Evolutionary conservation across 495 filamentous ascomycete species (phyloP).

Genomic region (Penicillium angulare): DNA sequence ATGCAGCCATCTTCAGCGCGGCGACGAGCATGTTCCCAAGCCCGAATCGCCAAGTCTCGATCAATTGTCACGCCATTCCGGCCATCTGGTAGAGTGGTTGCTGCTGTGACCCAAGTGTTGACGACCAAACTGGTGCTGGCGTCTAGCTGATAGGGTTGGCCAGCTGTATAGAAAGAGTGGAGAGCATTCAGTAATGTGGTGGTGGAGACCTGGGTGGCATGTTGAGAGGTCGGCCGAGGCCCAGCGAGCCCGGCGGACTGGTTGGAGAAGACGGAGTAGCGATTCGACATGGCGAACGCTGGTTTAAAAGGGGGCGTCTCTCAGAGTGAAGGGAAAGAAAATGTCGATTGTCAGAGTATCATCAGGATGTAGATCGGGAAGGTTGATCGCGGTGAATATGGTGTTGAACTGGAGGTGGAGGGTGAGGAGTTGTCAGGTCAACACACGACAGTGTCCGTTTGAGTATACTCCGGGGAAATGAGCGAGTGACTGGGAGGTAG

Average conservation of each 20-base stretch:
- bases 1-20: conserved; percentile 96
- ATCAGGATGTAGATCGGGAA: conserved; percentile 4
- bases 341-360: conserved; percentile 9
- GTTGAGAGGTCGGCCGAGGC: conserved; percentile 59
- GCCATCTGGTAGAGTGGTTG: conserved; percentile 62
- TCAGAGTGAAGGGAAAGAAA: no score
- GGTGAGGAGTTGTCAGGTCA: conserved; percentile 3
- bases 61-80: conserved; percentile 76
- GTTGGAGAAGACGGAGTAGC: conserved; percentile 84
- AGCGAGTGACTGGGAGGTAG: conserved; percentile 26
- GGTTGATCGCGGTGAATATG: not conserved
- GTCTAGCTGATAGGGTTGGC: conserved; percentile 79
- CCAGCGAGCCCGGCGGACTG: conserved; percentile 58
- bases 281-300: conserved; percentile 62
- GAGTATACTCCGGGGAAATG: conserved; percentile 18
- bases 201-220: conserved; percentile 80
- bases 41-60: conserved; percentile 70
- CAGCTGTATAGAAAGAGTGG: conserved; percentile 82
- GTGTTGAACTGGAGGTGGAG: not conserved
- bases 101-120: conserved; percentile 88
- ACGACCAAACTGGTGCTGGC: conserved; percentile 91
- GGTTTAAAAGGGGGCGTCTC: no score
- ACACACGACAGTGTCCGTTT: conserved; percentile 9
- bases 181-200: conserved; percentile 88
- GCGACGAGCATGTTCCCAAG: conserved; percentile 95